Evolutionary conservation across 1,139 yeast species (phyloP).

Genomic region (Nadsonia commutata): DNA sequence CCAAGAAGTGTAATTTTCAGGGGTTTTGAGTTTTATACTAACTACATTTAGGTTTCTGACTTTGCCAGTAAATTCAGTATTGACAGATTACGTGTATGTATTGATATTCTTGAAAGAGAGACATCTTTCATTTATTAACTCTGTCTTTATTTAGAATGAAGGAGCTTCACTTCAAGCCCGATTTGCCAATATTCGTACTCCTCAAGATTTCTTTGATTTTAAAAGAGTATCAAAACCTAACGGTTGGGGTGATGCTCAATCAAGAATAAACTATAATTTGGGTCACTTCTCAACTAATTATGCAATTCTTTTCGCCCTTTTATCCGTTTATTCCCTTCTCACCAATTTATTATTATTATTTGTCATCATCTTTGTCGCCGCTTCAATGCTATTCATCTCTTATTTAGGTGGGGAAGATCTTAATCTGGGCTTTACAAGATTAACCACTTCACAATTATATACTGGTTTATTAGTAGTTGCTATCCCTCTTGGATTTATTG

Average conservation of each 20-base stretch:
- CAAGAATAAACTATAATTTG: conserved; percentile 73
- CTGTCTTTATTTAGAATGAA: conserved; percentile 23
- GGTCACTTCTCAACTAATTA: conserved; percentile 84
- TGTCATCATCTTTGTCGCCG: conserved; percentile 43
- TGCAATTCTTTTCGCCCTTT: conserved; percentile 53
- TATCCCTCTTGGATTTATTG: conserved; percentile 80
- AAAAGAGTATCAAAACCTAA: conserved; percentile 83
- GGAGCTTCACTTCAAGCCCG: conserved; percentile 39
- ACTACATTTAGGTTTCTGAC: conserved; percentile 2
- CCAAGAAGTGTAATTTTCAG: no score
- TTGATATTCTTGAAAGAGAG: background rate
- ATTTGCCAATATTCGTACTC: conserved; percentile 65
- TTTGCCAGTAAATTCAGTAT: conserved; percentile 1
- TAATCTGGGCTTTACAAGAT: conserved; percentile 30
- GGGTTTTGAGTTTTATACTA: no score
- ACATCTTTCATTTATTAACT: conserved; percentile 22
- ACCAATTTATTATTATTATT: conserved; percentile 76
- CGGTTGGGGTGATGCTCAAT: conserved; percentile 79
- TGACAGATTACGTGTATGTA: conserved; percentile 1
- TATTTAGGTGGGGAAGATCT: conserved; percentile 72
- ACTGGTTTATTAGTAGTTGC: conserved; percentile 58
- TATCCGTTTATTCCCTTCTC: conserved; percentile 57
- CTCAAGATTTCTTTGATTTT: conserved; percentile 86
- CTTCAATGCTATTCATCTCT: conserved; percentile 68
- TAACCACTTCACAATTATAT: conserved; percentile 71